Evolutionary conservation across 2,329 filamentous ascomycete genomes (phyloP).

Genomic region (Aspergillus texensis): DNA sequence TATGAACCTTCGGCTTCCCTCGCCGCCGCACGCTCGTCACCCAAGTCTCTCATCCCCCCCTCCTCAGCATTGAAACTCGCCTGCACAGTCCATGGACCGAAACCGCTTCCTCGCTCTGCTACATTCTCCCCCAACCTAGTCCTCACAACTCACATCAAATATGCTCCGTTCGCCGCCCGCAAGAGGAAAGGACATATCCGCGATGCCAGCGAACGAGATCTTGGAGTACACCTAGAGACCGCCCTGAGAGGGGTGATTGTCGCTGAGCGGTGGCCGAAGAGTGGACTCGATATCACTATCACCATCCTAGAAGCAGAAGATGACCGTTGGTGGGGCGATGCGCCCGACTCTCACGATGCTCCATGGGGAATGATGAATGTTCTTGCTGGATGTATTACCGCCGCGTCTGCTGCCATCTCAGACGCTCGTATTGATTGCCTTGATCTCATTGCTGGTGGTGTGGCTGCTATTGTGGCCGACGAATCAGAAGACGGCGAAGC

Average conservation of each 20-base stretch:
- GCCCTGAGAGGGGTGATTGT: conserved; percentile 87
- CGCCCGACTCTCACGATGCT: conserved; percentile 54
- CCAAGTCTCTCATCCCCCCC: conserved; percentile 53
- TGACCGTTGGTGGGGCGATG: conserved; percentile 67
- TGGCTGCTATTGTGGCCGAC: conserved; percentile 73
- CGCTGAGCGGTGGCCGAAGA: conserved; percentile 97
- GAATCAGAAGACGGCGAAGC: conserved; percentile 24
- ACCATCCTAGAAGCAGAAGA: conserved; percentile 94
- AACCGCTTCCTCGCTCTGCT: conserved; percentile 84
- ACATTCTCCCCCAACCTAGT: conserved; percentile 92
- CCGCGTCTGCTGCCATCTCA: conserved; percentile 86
- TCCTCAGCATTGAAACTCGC: conserved; percentile 81
- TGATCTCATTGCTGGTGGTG: conserved; percentile 84
- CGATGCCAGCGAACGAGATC: conserved; percentile 82
- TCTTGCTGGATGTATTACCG: conserved; percentile 87
- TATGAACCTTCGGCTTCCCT: conserved; percentile 52
- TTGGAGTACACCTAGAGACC: conserved; percentile 88
- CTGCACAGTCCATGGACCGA: conserved; percentile 90
- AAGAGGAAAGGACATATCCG: conserved; percentile 82
- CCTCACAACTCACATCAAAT: conserved; percentile 91
- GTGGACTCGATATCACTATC: conserved; percentile 90
- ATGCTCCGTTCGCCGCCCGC: conserved; percentile 88
- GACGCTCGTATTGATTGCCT: conserved; percentile 97
- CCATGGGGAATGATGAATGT: conserved; percentile 92
- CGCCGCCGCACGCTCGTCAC: conserved; percentile 46